Evolutionary conservation across 257 asterid genomes (phyloP).

Genomic region (Rhazya stricta): DNA sequence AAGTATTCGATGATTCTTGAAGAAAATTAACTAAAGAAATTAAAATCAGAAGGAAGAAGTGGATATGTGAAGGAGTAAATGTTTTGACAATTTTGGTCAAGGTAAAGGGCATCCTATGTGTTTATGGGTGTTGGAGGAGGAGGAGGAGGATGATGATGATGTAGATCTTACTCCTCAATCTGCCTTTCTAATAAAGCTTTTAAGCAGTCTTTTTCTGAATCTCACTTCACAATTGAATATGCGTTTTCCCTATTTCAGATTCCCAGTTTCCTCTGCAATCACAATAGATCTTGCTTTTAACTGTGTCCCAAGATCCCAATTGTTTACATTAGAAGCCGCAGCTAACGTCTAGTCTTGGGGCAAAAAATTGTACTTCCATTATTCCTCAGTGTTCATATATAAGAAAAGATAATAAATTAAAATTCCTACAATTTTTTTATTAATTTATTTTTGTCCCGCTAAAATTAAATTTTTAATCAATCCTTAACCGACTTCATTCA

Average conservation of each 20-base stretch:
- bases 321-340: too few species aligned
- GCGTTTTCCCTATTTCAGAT: not conserved
- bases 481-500: too few species aligned
- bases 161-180: not conserved
- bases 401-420: too few species aligned
- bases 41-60: not conserved
- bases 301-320: not conserved
- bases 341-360: too few species aligned
- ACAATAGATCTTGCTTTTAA: not conserved
- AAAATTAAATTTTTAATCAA: too few species aligned
- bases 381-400: too few species aligned
- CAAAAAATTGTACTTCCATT: too few species aligned
- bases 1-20: not conserved
- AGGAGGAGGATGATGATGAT: not conserved
- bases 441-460: too few species aligned
- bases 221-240: not conserved
- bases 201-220: not conserved
- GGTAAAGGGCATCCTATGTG: slow-evolving; percentile 24
- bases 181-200: not conserved
- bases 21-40: slow-evolving; percentile 4
- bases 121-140: not conserved
- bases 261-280: not conserved
- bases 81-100: slow-evolving; percentile 8
- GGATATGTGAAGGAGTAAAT: not conserved
- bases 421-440: too few species aligned